phyloP scores from a whole-genome alignment of 176 grass and related monocot genomes.

The Elymus sibiricus region DNA sequence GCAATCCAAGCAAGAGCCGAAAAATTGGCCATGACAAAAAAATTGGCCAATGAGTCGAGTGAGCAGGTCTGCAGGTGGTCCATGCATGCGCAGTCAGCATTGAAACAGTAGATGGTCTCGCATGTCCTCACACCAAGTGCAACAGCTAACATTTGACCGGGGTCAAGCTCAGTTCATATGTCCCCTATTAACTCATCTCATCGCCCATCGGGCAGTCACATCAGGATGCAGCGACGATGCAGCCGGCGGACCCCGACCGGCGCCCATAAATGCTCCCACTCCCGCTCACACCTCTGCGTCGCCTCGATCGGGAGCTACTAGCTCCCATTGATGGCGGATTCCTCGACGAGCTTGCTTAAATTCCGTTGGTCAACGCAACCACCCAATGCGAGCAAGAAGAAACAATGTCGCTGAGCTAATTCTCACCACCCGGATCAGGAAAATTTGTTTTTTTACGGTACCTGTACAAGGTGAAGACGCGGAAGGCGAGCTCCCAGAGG shows the following conservation, averaged over 20 bases:
- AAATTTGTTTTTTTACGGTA: not conserved
- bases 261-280: conserved; percentile 10
- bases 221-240: not conserved
- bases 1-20: not conserved
- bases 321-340: not conserved
- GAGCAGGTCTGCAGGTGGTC: not conserved
- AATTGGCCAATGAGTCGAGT: not conserved
- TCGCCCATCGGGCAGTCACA: conserved; percentile 18
- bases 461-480: conserved; percentile 86
- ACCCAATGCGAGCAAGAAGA: not conserved
- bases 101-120: not conserved
- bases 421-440: not conserved
- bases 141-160: not conserved
- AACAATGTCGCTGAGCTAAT: conserved; percentile 18
- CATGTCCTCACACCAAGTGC: not conserved
- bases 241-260: not conserved
- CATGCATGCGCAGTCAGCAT: not conserved
- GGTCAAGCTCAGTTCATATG: conserved; percentile 32
- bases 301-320: not conserved
- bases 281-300: not conserved
- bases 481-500: conserved; percentile 80
- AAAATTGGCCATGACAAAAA: not conserved
- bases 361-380: not conserved
- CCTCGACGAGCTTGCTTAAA: not conserved
- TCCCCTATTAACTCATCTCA: conserved; percentile 2